Evolutionary conservation across 2,329 filamentous ascomycete species (phyloP).

Genomic region (Aspergillus eucalypticola): DNA sequence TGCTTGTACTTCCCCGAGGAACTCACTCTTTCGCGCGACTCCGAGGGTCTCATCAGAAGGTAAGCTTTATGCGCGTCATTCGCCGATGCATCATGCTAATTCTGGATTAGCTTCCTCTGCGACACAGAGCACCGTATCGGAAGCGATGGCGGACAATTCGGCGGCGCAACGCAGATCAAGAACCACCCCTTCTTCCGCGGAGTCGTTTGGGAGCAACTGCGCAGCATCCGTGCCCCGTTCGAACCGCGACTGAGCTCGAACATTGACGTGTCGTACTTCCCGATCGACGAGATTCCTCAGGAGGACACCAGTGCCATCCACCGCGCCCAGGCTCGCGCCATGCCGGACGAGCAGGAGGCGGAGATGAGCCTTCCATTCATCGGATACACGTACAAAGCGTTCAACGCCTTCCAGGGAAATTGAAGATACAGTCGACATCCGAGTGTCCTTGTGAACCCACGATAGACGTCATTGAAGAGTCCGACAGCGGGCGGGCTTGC

Average conservation of each 20-base stretch:
- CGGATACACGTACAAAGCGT: constrained; percentile 97
- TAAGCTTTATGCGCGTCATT: constrained; percentile 47
- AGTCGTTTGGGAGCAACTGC: constrained; percentile 90
- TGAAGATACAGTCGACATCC: constrained; percentile 28
- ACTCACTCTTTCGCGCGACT: constrained; percentile 81
- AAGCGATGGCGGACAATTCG: constrained; percentile 57
- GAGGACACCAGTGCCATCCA: constrained; percentile 87
- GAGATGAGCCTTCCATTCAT: constrained; percentile 97
- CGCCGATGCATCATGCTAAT: constrained; percentile 25
- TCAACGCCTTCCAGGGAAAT: constrained; percentile 63
- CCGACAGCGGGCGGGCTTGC: constrained; percentile 39
- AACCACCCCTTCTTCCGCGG: constrained; percentile 93
- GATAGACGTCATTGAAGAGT: constrained; percentile 23
- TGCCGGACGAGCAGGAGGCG: constrained; percentile 75
- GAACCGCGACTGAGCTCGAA: constrained; percentile 91
- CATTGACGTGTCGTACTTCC: constrained; percentile 97
- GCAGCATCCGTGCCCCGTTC: constrained; percentile 91
- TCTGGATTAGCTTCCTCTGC: constrained; percentile 73
- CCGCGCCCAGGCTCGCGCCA: constrained; percentile 76
- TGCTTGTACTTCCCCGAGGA: constrained; percentile 96
- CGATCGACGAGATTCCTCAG: constrained; percentile 96
- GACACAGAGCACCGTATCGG: constrained; percentile 91
- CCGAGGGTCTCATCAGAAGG: constrained; percentile 90
- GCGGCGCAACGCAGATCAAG: constrained; percentile 90
- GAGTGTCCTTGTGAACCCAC: constrained; percentile 20